Evolutionary conservation across 2,329 filamentous ascomycete species (phyloP).

Genomic region (Colletotrichum sp.): DNA sequence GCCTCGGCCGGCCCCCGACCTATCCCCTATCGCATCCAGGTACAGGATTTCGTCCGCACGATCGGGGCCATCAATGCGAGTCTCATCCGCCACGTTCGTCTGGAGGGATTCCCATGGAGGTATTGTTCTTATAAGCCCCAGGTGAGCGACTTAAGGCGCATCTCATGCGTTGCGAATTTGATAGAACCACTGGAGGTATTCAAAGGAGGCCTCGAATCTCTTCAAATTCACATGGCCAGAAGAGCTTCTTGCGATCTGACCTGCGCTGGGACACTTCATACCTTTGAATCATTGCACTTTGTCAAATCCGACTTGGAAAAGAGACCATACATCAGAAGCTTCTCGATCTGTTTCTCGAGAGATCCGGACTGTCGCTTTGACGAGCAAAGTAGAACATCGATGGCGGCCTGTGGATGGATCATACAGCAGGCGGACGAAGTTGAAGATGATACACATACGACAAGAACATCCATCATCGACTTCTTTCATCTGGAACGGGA

Average conservation of each 20-base stretch:
- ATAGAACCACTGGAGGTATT: not conserved
- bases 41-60: not conserved
- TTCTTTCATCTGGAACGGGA: not conserved
- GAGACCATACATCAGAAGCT: not conserved
- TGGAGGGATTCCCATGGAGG: not conserved
- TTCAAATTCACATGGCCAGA: not conserved
- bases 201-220: not conserved
- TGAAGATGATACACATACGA: not conserved
- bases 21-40: not conserved
- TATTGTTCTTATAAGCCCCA: not conserved
- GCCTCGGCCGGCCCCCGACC: not conserved
- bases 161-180: not conserved
- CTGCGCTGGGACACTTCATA: not conserved
- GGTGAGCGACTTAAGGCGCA: fast-evolving
- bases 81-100: not conserved
- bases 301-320: not conserved
- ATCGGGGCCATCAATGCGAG: not conserved
- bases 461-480: not conserved
- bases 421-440: not conserved
- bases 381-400: not conserved
- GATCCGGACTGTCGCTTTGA: not conserved
- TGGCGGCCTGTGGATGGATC: not conserved
- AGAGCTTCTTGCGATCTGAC: not conserved
- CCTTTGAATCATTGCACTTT: not conserved
- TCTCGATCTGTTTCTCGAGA: not conserved